Conservation (phyloP, 192 early-diverging fungal genomes). For the Coemansia sp. region DNA sequence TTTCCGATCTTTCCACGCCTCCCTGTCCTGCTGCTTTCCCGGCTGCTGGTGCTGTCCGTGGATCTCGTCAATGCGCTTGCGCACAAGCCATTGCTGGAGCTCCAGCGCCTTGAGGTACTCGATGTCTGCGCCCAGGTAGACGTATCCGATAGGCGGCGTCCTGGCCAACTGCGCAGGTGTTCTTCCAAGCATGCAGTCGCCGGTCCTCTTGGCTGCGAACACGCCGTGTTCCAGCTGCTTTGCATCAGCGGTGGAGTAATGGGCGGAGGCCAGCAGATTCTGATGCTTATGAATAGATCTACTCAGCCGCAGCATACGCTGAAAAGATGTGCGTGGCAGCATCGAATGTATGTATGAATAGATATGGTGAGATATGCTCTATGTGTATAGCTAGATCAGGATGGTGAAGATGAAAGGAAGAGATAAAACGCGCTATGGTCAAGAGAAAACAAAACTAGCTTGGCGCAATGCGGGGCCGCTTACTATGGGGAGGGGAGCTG, state of each 20-base stretch:
- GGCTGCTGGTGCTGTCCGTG: conserved; percentile 8
- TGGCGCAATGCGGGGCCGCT: too few relatives aligned
- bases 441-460: too few relatives aligned
- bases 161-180: conserved; percentile 21
- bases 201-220: conserved; percentile 17
- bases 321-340: background rate
- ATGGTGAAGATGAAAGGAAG: too few relatives aligned
- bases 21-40: background rate
- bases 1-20: background rate
- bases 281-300: background rate
- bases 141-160: conserved; percentile 47
- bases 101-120: conserved; percentile 61
- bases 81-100: conserved; percentile 64
- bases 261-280: background rate
- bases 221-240: background rate
- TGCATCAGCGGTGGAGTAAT: background rate
- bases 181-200: conserved; percentile 34
- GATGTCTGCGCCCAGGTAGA: conserved; percentile 45
- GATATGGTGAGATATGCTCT: background rate
- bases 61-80: conserved; percentile 54
- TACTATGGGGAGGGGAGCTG: too few relatives aligned
- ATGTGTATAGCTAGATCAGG: too few relatives aligned
- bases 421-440: too few relatives aligned
- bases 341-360: background rate
- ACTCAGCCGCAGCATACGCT: background rate